phyloP scores from a whole-genome alignment of 371 early-diverging fungal species.

The Mucor mucedo region DNA sequence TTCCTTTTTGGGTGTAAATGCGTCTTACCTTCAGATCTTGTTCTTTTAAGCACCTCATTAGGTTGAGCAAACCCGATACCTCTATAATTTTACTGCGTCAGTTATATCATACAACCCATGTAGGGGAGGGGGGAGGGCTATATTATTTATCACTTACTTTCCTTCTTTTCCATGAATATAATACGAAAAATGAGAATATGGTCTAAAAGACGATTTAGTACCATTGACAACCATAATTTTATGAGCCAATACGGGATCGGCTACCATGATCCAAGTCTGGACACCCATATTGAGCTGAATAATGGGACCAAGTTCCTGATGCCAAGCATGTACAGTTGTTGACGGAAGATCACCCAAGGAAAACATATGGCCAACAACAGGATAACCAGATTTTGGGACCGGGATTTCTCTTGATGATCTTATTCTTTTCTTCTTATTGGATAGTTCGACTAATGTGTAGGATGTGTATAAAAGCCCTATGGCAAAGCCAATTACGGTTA shows the following conservation, averaged over 20 bases:
- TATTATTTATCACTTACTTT: slow-evolving; percentile 8
- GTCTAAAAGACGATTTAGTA: slow-evolving; percentile 12
- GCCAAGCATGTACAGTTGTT: slow-evolving; percentile 19
- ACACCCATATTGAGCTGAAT: slow-evolving; percentile 20
- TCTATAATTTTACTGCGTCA: not conserved
- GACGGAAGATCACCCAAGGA: slow-evolving; percentile 19
- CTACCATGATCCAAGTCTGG: slow-evolving; percentile 18
- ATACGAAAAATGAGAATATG: slow-evolving; percentile 1
- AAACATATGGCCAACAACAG: slow-evolving; percentile 24
- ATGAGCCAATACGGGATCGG: slow-evolving; percentile 25
- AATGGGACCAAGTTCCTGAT: slow-evolving; percentile 23
- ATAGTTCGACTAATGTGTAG: not conserved
- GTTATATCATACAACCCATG: no score
- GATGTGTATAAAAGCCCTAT: not conserved
- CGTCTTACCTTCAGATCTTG: slow-evolving; percentile 1
- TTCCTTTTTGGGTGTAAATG: not conserved
- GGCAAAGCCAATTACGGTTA: not conserved
- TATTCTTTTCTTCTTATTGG: not conserved
- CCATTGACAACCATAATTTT: slow-evolving; percentile 26
- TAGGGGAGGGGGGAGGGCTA: not conserved
- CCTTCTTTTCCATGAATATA: slow-evolving; percentile 4
- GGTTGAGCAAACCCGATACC: slow-evolving; percentile 18
- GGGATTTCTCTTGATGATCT: slow-evolving; percentile 9
- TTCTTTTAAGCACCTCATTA: slow-evolving; percentile 3
- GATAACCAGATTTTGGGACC: slow-evolving; percentile 7